phyloP scores from a whole-genome alignment of 2,329 filamentous ascomycete species.

The Trichoderma atroviride region DNA sequence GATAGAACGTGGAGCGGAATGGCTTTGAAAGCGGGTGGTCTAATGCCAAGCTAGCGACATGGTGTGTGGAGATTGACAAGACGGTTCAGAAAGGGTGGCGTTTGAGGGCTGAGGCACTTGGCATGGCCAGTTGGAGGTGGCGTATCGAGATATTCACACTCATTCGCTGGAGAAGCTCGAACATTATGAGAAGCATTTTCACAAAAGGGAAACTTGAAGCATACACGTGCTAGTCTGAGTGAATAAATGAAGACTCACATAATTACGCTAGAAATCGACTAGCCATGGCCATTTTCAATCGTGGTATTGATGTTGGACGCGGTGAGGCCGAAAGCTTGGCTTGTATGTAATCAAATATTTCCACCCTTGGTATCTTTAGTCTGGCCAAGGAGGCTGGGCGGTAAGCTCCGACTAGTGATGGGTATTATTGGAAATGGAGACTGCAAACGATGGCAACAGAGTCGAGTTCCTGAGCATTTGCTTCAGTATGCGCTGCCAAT shows the following conservation, averaged over 20 bases:
- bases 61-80: conserved; percentile 15
- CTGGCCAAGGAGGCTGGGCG: not conserved
- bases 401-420: not conserved
- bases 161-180: not conserved
- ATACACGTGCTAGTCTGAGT: too few relatives aligned
- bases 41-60: conserved; percentile 10
- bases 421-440: not conserved
- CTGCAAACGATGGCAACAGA: not conserved
- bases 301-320: not conserved
- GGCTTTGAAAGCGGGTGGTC: conserved; percentile 7
- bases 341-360: not conserved
- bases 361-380: not conserved
- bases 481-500: not conserved
- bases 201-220: too few relatives aligned
- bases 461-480: not conserved
- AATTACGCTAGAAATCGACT: not conserved
- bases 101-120: not conserved
- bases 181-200: not conserved
- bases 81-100: conserved; percentile 5
- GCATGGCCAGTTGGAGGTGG: not conserved
- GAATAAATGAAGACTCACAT: not conserved
- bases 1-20: conserved; percentile 17
- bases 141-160: not conserved
- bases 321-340: not conserved
- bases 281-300: not conserved